Base-by-base conservation (phyloP, 345 rosid species). In the Arabidopsis thaliana region DNA sequence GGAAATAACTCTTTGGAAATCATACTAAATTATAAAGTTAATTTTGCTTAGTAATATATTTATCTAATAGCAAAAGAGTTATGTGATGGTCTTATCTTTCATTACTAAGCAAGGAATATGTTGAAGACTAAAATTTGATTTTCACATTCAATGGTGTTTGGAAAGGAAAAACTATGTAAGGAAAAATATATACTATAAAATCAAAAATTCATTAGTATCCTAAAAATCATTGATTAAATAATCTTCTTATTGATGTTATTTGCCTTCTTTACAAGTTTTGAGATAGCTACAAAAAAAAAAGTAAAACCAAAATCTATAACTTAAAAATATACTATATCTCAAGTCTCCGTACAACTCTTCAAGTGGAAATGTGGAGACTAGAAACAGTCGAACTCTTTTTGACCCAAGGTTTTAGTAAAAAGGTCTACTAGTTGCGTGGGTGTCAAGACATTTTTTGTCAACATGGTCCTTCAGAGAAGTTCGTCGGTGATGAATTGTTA, bases 1-100 rank as follows among this genome's bases (percentile, higher is more conserved):
- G 66, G 41, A 41, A 41, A 4, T 63, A 52, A 22, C 2, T 56
- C 28, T 64, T 55, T 55, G 25, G 24, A 59, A 59, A 25, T n/a
- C 55, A 13, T 13, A 41, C 23, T 44, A 63, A 32, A 14, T 37
- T 51, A 23, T 8, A 28, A 37, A 32, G 14, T 52, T 63, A 42
- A 1, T 22, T 28, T 60, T 60, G 61, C n/a, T n/a, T 20, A 59
- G 9, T 57, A 12, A 12, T 16, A 16, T 16, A 16, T 16, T 16
- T 16, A 16, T 16, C 20, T 16, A 16, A 16, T 16, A 16, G 0
- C 20, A 16, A 16, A 16, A 16, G 20, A 16, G 20, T 16, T 16
- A 16, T 16, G 20, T 16, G 20, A 16, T 16, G 20, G 20, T 16
- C 20, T 16, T 16, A 16, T 16, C 20, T 16, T 16, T 16, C 20